phyloP scores from a whole-genome alignment of 2,329 filamentous ascomycete genomes.

The Aspergillus quadricinctus region DNA sequence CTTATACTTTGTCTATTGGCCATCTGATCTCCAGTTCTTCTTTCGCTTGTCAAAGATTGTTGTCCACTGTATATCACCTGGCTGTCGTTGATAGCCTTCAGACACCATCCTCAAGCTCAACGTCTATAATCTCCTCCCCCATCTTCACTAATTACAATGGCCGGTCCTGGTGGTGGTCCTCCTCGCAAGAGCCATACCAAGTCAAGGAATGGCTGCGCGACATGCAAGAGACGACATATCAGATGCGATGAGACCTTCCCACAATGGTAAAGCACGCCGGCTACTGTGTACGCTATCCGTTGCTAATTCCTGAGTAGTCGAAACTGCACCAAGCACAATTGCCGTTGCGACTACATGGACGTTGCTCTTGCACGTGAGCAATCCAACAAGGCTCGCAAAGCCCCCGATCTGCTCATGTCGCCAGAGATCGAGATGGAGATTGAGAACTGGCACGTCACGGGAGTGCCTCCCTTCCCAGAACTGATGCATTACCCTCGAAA shows the following conservation, averaged over 20 bases:
- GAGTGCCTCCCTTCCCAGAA: conserved; percentile 78
- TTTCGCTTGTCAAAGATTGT: background rate
- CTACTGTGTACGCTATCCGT: conserved; percentile 1
- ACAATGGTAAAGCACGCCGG: conserved; percentile 67
- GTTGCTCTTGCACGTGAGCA: conserved; percentile 60
- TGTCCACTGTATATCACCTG: background rate
- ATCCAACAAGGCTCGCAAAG: conserved; percentile 47
- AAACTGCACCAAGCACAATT: conserved; percentile 99
- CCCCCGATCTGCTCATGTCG: conserved; percentile 72
- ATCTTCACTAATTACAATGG: conserved; percentile 54
- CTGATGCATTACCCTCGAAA: conserved; percentile 72
- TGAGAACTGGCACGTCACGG: conserved; percentile 76
- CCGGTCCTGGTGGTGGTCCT: conserved; percentile 90
- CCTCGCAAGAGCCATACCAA: conserved; percentile 93
- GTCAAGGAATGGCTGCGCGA: conserved; percentile 96
- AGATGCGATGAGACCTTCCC: conserved; percentile 96
- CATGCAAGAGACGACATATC: conserved; percentile 96
- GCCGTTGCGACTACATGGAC: conserved; percentile 96
- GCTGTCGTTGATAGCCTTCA: background rate
- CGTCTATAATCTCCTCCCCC: background rate
- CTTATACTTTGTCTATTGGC: background rate
- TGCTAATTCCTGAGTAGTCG: conserved; percentile 53
- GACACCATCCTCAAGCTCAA: background rate
- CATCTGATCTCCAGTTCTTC: background rate
- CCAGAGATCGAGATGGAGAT: conserved; percentile 78